These are phyloP conservation scores for Raddia guianensis DNA, from an alignment of 176 grass and related monocot genomes.

Conservation along the genomic window DNA sequence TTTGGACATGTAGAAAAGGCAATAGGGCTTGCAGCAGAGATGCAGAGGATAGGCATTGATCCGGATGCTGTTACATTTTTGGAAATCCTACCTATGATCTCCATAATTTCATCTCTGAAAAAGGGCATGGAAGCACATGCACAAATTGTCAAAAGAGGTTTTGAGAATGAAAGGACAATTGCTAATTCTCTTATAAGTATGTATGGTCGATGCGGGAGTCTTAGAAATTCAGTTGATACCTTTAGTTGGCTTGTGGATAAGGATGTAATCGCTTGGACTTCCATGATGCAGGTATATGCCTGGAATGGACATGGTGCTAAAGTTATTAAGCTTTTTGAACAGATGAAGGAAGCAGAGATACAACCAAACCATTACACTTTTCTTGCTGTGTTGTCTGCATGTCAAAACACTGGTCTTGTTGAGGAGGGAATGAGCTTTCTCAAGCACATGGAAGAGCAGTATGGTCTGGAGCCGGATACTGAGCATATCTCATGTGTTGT, in stretches of 20 bases:
- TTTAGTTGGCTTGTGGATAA: slow-evolving; percentile 59
- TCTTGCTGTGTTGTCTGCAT: slow-evolving; percentile 62
- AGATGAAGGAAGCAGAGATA: slow-evolving; percentile 57
- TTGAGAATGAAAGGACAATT: slow-evolving; percentile 47
- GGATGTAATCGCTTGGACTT: slow-evolving; percentile 80
- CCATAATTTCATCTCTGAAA: slow-evolving; percentile 57
- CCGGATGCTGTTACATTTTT: slow-evolving; percentile 63
- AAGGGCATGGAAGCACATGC: slow-evolving; percentile 61
- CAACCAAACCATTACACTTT: slow-evolving; percentile 70
- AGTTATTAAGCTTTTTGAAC: slow-evolving; percentile 56
- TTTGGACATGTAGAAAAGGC: slow-evolving; percentile 50
- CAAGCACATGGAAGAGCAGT: slow-evolving; percentile 65
- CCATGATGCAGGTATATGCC: slow-evolving; percentile 73
- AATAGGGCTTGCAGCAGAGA: slow-evolving; percentile 52
- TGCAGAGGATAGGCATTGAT: slow-evolving; percentile 57
- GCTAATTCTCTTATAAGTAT: slow-evolving; percentile 70
- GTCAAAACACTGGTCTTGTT: slow-evolving; percentile 66
- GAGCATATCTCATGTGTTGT: slow-evolving; percentile 71
- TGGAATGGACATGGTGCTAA: slow-evolving; percentile 59
- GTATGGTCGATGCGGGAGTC: slow-evolving; percentile 65
- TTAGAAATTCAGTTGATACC: slow-evolving; percentile 46
- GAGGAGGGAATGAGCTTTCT: slow-evolving; percentile 60
- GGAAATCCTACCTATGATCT: slow-evolving; percentile 58
- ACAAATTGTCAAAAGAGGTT: slow-evolving; percentile 75
- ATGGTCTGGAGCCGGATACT: slow-evolving; percentile 51